A percentile compares a stretch with the other conserved stretches of the same genome.
These are phyloP conservation scores for Populus alba DNA, from an alignment of 345 rosid species.

Conservation along the genomic window DNA sequence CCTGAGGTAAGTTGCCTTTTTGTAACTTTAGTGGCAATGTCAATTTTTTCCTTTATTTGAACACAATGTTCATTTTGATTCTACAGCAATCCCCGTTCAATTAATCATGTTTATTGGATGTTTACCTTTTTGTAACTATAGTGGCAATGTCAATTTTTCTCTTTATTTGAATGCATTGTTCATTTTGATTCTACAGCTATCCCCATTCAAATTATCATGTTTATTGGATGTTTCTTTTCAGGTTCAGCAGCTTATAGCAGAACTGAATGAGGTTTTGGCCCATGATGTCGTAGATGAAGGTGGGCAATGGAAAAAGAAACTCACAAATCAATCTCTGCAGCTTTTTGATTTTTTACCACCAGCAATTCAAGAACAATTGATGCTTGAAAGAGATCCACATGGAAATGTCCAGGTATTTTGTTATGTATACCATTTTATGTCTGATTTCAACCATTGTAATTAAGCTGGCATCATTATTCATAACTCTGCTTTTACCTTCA, in stretches of 20 bases:
- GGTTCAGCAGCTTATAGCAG: conserved; percentile 92
- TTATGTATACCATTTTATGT: neutral
- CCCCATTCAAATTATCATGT: neutral
- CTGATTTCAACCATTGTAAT: conserved; percentile 6
- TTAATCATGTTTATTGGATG: neutral
- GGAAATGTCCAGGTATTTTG: conserved; percentile 92
- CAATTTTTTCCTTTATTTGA: neutral
- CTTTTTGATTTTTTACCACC: conserved; percentile 82
- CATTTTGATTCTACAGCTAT: neutral
- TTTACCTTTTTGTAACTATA: neutral
- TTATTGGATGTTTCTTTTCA: conserved; percentile 20
- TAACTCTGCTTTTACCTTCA: conserved; percentile 18
- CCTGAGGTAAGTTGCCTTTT: conserved; percentile 66
- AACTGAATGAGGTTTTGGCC: conserved; percentile 87
- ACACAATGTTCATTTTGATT: neutral
- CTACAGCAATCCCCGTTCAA: neutral
- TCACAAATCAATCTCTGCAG: conserved; percentile 51
- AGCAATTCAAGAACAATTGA: conserved; percentile 85
- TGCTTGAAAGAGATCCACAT: conserved; percentile 99
- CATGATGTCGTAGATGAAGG: conserved; percentile 67
- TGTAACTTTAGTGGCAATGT: neutral
- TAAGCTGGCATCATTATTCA: neutral
- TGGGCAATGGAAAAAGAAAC: conserved; percentile 84
- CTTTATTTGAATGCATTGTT: neutral
- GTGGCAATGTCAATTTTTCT: neutral